Evolutionary conservation across 345 rosid species (phyloP), one percentile per base, ranked within the genome.

Genomic region (Streptanthus diversifolius): DNA sequence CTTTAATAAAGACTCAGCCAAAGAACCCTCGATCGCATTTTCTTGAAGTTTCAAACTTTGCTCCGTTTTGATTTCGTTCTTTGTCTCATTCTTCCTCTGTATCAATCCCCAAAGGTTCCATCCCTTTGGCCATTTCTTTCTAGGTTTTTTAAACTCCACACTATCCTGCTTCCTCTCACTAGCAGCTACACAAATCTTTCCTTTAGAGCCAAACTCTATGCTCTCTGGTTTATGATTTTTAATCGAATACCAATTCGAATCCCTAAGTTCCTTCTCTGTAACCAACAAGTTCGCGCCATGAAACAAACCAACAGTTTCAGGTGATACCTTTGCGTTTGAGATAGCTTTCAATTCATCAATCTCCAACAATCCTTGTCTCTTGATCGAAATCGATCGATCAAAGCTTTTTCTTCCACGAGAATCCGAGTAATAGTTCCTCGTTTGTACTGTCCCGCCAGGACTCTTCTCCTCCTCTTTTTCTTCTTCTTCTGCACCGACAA

Each of bases 371-470:
- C 86, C 84, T 1, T 75, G 80, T 63, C 77, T 88, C 72, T 86
- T 80, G 32, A 74, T 78, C 0, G 88, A 90, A 47, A 65, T 72
- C 3, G 89, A 85, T 55, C 92, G 68, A 55, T 91, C 97, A 6
- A 95, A 83, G 67, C 93, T 95, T 79, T 74, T 84, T 79, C 93
- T 83, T 45, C 95, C 70, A 77, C 85, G 73, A 75, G 64, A 25
- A 79, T 88, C 90, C 4, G 83, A 82, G 70, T 95, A 91, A 66
- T 87, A 91, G 30, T 88, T 86, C 78, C 85, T 81, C 2, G 97
- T 91, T 76, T 95, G 95, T 66, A 77, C 82, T 22, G 91, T 88
- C 35, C 97, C 97, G 2, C 98, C 97, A 13, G 93, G 90, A 56
- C 80, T 80, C 68, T 37, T 73, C 53, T 71, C 70, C 19, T 41